Evolutionary conservation across 306 rosid species (phyloP).

Genomic region (Vicia villosa): DNA sequence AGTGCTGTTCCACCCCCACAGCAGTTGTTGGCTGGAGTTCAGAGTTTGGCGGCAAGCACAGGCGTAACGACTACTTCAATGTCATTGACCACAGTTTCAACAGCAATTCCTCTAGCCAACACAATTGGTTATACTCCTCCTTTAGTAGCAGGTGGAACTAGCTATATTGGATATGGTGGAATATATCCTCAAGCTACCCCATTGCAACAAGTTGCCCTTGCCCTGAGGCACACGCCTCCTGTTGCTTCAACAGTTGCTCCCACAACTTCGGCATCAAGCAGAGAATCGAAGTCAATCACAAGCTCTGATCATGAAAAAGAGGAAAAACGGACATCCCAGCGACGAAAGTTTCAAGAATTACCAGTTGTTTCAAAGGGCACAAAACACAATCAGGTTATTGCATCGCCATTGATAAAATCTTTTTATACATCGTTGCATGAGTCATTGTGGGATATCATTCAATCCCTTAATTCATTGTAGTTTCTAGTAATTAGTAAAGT

Average conservation of each 20-base stretch:
- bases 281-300: conserved; percentile 48
- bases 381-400: conserved; percentile 67
- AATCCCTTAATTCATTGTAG: conserved; percentile 12
- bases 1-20: conserved; percentile 83
- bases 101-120: conserved; percentile 48
- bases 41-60: conserved; percentile 46
- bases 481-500: conserved; percentile 34
- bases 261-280: conserved; percentile 45
- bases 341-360: conserved; percentile 87
- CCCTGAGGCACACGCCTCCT: conserved; percentile 75
- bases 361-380: conserved; percentile 61
- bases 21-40: conserved; percentile 71
- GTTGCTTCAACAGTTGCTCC: conserved; percentile 59
- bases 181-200: conserved; percentile 97
- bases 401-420: conserved; percentile 38
- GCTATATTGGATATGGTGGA: conserved; percentile 91
- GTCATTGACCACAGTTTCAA: conserved; percentile 39
- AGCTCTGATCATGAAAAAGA: conserved; percentile 58
- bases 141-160: conserved; percentile 64
- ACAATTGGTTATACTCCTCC: conserved; percentile 52
- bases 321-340: conserved; percentile 56
- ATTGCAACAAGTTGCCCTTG: conserved; percentile 94
- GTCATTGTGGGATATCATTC: conserved; percentile 16
- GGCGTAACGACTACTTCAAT: conserved; percentile 45
- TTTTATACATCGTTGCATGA: conserved; percentile 30